phyloP scores from a whole-genome alignment of 2,329 filamentous ascomycete species.

The Apiospora kogelbergensis region DNA sequence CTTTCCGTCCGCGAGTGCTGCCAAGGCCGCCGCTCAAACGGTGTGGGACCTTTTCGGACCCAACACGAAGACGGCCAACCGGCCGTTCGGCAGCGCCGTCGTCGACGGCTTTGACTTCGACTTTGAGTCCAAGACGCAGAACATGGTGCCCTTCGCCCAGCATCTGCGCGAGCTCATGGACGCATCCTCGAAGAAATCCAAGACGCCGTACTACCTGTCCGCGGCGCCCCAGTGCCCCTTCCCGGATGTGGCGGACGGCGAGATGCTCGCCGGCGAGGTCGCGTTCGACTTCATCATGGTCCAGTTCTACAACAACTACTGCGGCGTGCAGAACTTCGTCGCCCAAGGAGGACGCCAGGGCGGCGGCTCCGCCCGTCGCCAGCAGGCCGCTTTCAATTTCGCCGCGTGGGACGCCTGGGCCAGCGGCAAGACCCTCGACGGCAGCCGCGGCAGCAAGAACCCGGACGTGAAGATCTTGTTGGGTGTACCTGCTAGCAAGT shows the following conservation, averaged over 20 bases:
- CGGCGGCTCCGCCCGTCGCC: conserved; percentile 11
- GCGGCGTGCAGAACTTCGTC: conserved; percentile 57
- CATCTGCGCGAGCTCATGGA: conserved; percentile 47
- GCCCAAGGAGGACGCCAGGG: conserved; percentile 29
- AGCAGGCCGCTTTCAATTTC: conserved; percentile 61
- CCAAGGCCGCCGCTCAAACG: conserved; percentile 55
- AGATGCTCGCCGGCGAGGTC: conserved; percentile 52
- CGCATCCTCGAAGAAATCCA: conserved; percentile 13
- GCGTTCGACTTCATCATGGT: conserved; percentile 61
- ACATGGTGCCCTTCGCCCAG: conserved; percentile 62
- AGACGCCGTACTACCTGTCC: conserved; percentile 58
- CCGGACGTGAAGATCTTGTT: conserved; percentile 60
- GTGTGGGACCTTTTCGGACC: conserved; percentile 75
- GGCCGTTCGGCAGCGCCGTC: conserved; percentile 65
- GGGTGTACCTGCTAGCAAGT: conserved; percentile 55
- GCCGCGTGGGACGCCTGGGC: conserved; percentile 67
- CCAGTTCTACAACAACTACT: conserved; percentile 71
- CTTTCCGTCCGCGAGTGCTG: conserved; percentile 52
- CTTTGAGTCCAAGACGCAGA: conserved; percentile 60
- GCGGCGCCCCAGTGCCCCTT: conserved; percentile 69
- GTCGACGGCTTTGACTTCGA: conserved; percentile 79
- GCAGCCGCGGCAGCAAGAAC: conserved; percentile 46
- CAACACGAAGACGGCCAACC: conserved; percentile 43
- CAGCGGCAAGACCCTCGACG: conserved; percentile 34
- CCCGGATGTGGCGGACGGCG: conserved; percentile 59